phyloP scores from a whole-genome alignment of 75 land plant species.

The Sequoia sempervirens region DNA sequence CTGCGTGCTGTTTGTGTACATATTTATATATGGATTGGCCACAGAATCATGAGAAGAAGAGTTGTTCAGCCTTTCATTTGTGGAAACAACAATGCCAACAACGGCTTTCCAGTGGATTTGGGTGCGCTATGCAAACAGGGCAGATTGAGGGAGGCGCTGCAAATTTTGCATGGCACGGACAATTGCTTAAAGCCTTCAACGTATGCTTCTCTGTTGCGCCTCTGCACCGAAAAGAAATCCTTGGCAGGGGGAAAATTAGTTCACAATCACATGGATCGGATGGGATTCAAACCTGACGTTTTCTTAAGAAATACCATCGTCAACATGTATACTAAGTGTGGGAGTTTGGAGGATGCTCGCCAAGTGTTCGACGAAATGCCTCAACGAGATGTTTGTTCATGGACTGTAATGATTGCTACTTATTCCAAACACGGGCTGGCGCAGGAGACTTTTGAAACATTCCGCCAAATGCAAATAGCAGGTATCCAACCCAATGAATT shows the following conservation, averaged over 20 bases:
- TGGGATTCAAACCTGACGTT: constrained; percentile 19
- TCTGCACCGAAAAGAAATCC: constrained; percentile 27
- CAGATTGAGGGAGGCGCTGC: not conserved
- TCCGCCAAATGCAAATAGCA: constrained; percentile 25
- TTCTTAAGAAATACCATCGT: constrained; percentile 50
- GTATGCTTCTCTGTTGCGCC: not conserved
- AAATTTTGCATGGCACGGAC: not conserved
- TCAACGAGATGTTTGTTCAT: constrained; percentile 43
- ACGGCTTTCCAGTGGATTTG: not conserved
- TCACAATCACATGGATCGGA: constrained; percentile 32
- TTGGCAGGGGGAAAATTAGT: constrained; percentile 27
- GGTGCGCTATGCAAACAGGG: not conserved
- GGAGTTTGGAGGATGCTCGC: constrained; percentile 25
- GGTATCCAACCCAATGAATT: constrained; percentile 17
- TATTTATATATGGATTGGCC: not conserved
- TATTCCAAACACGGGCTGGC: constrained; percentile 15
- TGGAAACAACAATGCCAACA: not conserved
- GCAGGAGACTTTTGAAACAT: constrained; percentile 21
- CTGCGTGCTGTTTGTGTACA: too few species aligned
- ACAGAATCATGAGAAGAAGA: not conserved
- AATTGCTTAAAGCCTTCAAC: not conserved
- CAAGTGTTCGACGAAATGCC: constrained; percentile 54
- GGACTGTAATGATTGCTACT: constrained; percentile 53
- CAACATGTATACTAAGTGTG: constrained; percentile 50
- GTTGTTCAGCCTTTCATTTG: not conserved